Evolutionary conservation across 345 rosid genomes (phyloP), one percentile per base, ranked within the genome.

Genomic region (Jatropha curcas): DNA sequence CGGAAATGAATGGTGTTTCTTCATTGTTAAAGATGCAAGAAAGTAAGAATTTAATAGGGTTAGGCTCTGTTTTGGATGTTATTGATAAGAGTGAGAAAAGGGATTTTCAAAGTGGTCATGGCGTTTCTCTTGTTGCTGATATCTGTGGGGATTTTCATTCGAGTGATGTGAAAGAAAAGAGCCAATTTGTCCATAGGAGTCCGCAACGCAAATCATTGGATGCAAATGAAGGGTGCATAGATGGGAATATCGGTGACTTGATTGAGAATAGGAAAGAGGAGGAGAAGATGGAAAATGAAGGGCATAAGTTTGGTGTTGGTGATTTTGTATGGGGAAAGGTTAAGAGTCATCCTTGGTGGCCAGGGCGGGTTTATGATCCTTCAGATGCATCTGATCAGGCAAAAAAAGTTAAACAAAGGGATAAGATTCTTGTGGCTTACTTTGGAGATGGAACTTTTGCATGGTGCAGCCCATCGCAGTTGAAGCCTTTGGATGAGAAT

Each of bases 301-400:
- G 31, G 43, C 62, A 80, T 81, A 81, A 80, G 43, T 95, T 84
- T 77, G 59, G 71, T 67, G 88, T 88, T 2, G 98, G 97, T 79
- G 98, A 91, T 82, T 92, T 92, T 50, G 96, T 95, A 3, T 95
- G 99, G 99, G 94, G 97, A 6, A 95, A 92, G 82, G 85, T 92
- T 76, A 91, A 79, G 86, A 89, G 86, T 66, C 91, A 95, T 76
- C 98, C 98, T 37, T 95, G 99, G 99, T 95, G 99, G 99, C 99
- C 99, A 0, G 99, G 98, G 34, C 91, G 87, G 90, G 67, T 95
- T 45, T 89, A 91, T 59, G 91, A 91, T 81, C 81, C 90, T 16
- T 75, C 77, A 0, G 83, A 87, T 82, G 97, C 99, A 41, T 92
- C 99, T 1, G 92, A 91, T 17, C 74, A 72, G 76, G 97, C 98